Percentiles rank a stretch among this genome's conserved stretches.
Conservation (phyloP, 345 rosid genomes). For the Eucalyptus cladocalyx region DNA sequence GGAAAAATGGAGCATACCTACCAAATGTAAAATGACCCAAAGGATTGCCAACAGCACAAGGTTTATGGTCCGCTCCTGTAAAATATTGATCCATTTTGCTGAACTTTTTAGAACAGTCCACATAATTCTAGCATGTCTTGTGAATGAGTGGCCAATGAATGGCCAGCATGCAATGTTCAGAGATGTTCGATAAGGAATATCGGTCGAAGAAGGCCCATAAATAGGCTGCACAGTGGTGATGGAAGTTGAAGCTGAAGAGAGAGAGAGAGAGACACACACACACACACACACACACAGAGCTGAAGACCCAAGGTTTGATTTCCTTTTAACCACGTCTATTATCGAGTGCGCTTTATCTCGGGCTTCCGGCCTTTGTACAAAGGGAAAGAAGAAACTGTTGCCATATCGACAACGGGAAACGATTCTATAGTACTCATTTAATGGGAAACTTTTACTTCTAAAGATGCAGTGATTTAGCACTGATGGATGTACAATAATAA, state of each 20-base stretch:
- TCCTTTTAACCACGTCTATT: too few relatives aligned
- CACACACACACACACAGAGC: background rate
- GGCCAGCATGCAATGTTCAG: background rate
- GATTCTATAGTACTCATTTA: too few relatives aligned
- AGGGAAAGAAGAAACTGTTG: too few relatives aligned
- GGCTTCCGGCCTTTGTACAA: too few relatives aligned
- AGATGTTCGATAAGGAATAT: background rate
- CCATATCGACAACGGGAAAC: too few relatives aligned
- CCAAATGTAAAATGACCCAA: too few relatives aligned
- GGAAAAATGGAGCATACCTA: too few relatives aligned
- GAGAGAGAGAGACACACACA: too few relatives aligned
- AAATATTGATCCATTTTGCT: background rate
- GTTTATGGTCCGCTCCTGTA: background rate
- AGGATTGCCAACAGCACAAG: accelerated
- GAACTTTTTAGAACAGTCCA: background rate
- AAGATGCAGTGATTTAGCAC: too few relatives aligned
- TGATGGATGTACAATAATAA: too few relatives aligned
- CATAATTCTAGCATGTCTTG: background rate
- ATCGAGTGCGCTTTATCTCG: too few relatives aligned
- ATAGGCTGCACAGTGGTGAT: background rate
- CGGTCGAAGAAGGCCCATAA: background rate
- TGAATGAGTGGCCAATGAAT: background rate
- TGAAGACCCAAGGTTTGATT: background rate
- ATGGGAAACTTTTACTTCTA: too few relatives aligned
- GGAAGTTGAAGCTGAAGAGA: background rate